phyloP scores from a whole-genome alignment of 2,329 filamentous ascomycete species.

The Colletotrichum destructivum region DNA sequence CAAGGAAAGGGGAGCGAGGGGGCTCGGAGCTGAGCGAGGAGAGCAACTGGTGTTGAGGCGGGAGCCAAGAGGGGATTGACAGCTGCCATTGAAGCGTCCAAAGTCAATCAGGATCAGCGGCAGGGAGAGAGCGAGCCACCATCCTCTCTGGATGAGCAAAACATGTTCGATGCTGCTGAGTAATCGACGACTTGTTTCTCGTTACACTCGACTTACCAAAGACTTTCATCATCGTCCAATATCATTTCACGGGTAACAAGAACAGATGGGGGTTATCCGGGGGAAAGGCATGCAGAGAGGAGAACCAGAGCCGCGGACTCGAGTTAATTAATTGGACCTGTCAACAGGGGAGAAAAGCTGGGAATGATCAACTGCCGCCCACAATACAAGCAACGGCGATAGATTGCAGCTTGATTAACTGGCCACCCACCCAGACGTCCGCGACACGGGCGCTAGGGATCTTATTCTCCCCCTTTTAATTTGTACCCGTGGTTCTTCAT shows the following conservation, averaged over 20 bases:
- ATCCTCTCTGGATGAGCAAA: too few species aligned
- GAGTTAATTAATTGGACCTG: constrained; percentile 22
- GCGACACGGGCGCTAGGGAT: constrained; percentile 10
- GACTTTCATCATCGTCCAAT: not conserved
- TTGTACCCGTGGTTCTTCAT: not conserved
- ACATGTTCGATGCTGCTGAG: not conserved
- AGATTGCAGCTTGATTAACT: constrained; percentile 34
- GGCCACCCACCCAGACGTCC: constrained; percentile 6
- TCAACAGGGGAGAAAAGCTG: not conserved
- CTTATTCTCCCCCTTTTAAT: not conserved
- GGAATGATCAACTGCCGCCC: constrained; percentile 9
- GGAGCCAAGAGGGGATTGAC: constrained; percentile 5
- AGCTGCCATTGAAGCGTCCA: not conserved
- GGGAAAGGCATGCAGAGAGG: not conserved
- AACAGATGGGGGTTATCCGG: constrained; percentile 19
- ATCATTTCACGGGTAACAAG: not conserved
- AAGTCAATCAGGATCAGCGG: constrained; percentile 34
- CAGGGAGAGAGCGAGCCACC: constrained; percentile 11
- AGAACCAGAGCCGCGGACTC: constrained; percentile 6
- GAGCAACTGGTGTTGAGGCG: constrained; percentile 24
- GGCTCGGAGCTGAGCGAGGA: not conserved
- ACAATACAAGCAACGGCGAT: constrained; percentile 38
- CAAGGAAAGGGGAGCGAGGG: not conserved
- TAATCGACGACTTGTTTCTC: constrained; percentile 2
- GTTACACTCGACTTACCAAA: not conserved